Evolutionary conservation across 768 basidiomycete species (phyloP).

Genomic region (Hygrophorus russula): DNA sequence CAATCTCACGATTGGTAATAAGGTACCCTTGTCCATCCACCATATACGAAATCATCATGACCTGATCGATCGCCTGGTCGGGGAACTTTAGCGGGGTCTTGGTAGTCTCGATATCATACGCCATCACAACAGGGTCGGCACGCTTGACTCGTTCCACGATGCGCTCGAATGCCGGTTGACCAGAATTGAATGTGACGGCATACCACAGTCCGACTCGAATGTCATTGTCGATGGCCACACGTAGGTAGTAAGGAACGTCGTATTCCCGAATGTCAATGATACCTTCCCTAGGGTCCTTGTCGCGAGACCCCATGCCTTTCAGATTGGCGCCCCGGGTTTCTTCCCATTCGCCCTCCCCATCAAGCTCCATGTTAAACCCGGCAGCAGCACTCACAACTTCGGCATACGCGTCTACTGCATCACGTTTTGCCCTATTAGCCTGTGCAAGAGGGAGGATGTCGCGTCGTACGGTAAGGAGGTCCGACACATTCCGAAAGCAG

Average conservation of each 20-base stretch:
- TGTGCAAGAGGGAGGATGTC: slow-evolving; percentile 85
- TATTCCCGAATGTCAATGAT: slow-evolving; percentile 94
- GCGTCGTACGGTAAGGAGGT: slow-evolving; percentile 77
- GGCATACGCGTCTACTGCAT: slow-evolving; percentile 95
- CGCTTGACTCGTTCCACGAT: slow-evolving; percentile 87
- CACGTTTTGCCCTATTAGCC: slow-evolving; percentile 84
- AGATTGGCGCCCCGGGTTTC: slow-evolving; percentile 24
- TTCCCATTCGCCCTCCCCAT: slow-evolving; percentile 54
- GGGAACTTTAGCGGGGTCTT: slow-evolving; percentile 99
- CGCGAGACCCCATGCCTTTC: slow-evolving; percentile 25
- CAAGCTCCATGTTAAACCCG: slow-evolving; percentile 53
- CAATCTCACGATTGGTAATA: slow-evolving; percentile 96
- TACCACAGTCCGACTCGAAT: slow-evolving; percentile 99
- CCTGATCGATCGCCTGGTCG: slow-evolving; percentile 89
- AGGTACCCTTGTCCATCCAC: slow-evolving; percentile 95
- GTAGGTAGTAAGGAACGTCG: slow-evolving; percentile 94
- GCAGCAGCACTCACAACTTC: slow-evolving; percentile 84
- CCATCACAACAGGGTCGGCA: slow-evolving; percentile 98
- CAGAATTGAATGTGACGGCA: slow-evolving; percentile 69
- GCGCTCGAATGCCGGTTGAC: slow-evolving; percentile 60
- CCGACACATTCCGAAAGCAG: slow-evolving; percentile 86
- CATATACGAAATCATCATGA: slow-evolving; percentile 99
- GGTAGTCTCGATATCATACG: slow-evolving; percentile 97
- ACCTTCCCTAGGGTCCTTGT: slow-evolving; percentile 80
- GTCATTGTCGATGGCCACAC: slow-evolving; percentile 99